Base-by-base conservation (phyloP, 169 alveolate genomes). In the Plasmodium ovale region DNA sequence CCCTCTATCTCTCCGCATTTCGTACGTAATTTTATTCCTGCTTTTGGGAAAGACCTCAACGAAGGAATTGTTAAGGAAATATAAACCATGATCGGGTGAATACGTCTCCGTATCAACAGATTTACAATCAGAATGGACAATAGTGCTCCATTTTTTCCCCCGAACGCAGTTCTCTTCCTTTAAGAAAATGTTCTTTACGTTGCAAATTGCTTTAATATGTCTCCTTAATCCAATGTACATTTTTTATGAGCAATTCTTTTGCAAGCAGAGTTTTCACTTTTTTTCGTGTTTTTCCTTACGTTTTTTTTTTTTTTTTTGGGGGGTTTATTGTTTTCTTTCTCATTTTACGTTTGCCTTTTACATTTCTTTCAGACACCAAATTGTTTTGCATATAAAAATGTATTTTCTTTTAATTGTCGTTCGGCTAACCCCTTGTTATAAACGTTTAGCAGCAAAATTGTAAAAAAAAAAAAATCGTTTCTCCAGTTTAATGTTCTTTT, bases 1-100 rank as follows among this genome's bases (percentile, higher is more conserved):
- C 14, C 91, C 91, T 44, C 91, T 84, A 47, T 84, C 91, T 31
- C 91, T 68, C 37, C 91, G 29, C 91, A 84, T 84, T 84, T 84
- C 87, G 49, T 69, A 84, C 5, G 33, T 49, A 67, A 31, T 35
- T 53, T 56, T 42, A 42, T 64, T 47, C 27, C 31, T 44, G 25
- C 56, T 79, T 71, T 67, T 67, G 27, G 9, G 21, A 67, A 33
- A 49, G 47, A 59, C 14, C 21, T 39, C 23, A 42, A 84, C n/a
- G 54, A 69, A 84, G 16, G 82, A 35, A 27, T 79, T 49, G 12
- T 79, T 79, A 54, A 64, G 65, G 65, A 64, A 67, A 64, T 2
- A 49, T 49, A 33, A 49, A 49, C 39, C 29, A 59, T 64, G 23
- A 44, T 25, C 21, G 19, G 37, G 0, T 53, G 62, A 16, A 16